Evolutionary conservation across 441 rosid species (phyloP).

Genomic region (Brassica balearica): DNA sequence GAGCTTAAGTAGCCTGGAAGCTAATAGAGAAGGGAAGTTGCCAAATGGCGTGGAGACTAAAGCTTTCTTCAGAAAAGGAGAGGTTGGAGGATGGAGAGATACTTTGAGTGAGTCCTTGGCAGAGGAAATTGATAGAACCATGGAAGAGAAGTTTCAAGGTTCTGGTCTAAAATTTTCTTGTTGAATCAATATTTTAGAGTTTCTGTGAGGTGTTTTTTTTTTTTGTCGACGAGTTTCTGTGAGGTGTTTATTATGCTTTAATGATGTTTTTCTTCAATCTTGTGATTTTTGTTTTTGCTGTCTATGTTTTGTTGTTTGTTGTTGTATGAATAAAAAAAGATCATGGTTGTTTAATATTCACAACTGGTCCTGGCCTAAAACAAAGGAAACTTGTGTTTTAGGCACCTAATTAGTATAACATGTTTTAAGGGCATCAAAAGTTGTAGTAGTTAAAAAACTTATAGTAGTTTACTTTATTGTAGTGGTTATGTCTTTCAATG

Average conservation of each 20-base stretch:
- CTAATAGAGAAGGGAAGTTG: too few species aligned
- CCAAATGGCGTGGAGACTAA: slow-evolving; percentile 25
- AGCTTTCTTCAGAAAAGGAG: slow-evolving; percentile 41
- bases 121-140: slow-evolving; percentile 22
- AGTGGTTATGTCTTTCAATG: too few species aligned
- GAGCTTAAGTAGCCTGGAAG: too few species aligned
- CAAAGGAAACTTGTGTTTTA: too few species aligned
- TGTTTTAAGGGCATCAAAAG: too few species aligned
- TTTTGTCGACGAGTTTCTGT: background rate
- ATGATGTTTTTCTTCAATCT: background rate
- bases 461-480: too few species aligned
- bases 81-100: slow-evolving; percentile 40
- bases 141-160: slow-evolving; percentile 32
- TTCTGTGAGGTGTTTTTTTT: background rate
- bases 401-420: too few species aligned
- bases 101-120: slow-evolving; percentile 35
- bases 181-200: slow-evolving; percentile 3
- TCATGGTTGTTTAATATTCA: too few species aligned
- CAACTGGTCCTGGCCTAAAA: too few species aligned
- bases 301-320: too few species aligned
- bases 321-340: too few species aligned
- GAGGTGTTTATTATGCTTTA: slow-evolving; percentile 6
- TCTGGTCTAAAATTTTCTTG: slow-evolving; percentile 36
- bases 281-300: background rate
- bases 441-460: too few species aligned